A percentile compares a stretch with the other conserved stretches of the same genome.
These are phyloP conservation scores for Geotrichum aggregatum DNA, from an alignment of 1,139 yeast genomes.

Conservation along the genomic window DNA sequence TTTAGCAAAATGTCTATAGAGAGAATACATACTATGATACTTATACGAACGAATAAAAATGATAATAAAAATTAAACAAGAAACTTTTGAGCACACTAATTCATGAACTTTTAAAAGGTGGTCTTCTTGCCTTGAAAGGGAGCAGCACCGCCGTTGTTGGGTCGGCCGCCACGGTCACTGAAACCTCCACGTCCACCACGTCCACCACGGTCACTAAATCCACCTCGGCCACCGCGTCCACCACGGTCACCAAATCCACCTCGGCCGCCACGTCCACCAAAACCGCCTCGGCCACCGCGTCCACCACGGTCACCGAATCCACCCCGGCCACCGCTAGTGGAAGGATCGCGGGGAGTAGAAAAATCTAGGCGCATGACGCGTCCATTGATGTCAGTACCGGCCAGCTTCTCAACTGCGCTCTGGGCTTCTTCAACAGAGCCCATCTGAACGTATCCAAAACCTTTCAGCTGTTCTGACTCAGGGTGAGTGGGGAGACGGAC, in stretches of 20 bases:
- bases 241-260: slow-evolving; percentile 41
- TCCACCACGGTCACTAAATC: slow-evolving; percentile 36
- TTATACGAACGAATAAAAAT: background rate
- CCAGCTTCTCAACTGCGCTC: slow-evolving; percentile 79
- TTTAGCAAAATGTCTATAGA: background rate
- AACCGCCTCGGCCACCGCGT: slow-evolving; percentile 40
- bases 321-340: slow-evolving; percentile 42
- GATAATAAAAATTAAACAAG: slow-evolving; percentile 4
- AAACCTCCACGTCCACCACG: slow-evolving; percentile 45
- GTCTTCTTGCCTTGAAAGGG: slow-evolving; percentile 20
- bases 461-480: slow-evolving; percentile 97
- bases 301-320: slow-evolving; percentile 39
- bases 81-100: background rate
- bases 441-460: slow-evolving; percentile 96
- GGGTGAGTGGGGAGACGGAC: slow-evolving; percentile 97
- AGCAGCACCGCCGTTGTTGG: slow-evolving; percentile 41
- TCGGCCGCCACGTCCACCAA: slow-evolving; percentile 44
- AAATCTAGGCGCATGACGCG: slow-evolving; percentile 93
- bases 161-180: slow-evolving; percentile 43
- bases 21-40: background rate
- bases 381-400: slow-evolving; percentile 85
- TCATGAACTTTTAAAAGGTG: slow-evolving; percentile 6
- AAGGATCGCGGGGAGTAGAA: slow-evolving; percentile 78
- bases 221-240: slow-evolving; percentile 36
- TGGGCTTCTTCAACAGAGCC: slow-evolving; percentile 83